phyloP scores from a whole-genome alignment of 768 basidiomycete species.

The Boletus vinaceobasis region DNA sequence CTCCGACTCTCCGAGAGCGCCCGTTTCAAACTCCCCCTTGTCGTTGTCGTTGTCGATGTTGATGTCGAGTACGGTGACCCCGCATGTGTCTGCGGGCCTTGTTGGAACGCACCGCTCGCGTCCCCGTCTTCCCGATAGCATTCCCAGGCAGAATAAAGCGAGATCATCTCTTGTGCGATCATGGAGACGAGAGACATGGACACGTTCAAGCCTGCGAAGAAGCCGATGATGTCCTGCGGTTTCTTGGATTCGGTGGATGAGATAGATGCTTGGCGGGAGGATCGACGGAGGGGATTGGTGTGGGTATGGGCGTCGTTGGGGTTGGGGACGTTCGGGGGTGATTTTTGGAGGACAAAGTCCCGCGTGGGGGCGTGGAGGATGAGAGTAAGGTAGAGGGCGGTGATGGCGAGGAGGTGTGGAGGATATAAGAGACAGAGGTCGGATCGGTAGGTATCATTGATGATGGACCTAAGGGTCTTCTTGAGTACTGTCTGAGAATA shows the following conservation, averaged over 20 bases:
- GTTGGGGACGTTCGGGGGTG: conserved; percentile 23
- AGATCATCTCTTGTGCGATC: conserved; percentile 88
- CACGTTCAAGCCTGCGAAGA: conserved; percentile 84
- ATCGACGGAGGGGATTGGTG: conserved; percentile 48
- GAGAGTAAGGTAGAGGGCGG: conserved; percentile 86
- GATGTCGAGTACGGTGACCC: conserved; percentile 22
- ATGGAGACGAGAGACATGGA: conserved; percentile 77
- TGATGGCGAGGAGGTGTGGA: conserved; percentile 90
- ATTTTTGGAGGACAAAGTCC: conserved; percentile 39
- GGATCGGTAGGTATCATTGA: conserved; percentile 95
- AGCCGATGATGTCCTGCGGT: conserved; percentile 68
- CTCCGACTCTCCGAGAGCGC: conserved; percentile 20
- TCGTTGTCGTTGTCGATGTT: not conserved
- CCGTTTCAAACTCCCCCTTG: conserved; percentile 24
- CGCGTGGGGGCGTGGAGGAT: conserved; percentile 64
- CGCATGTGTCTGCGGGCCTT: not conserved
- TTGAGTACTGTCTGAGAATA: not conserved
- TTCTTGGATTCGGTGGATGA: conserved; percentile 33
- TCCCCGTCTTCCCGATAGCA: conserved; percentile 66
- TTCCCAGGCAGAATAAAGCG: conserved; percentile 87
- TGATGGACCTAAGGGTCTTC: conserved; percentile 69
- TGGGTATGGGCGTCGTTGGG: conserved; percentile 18
- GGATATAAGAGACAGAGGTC: conserved; percentile 93
- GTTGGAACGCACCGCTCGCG: conserved; percentile 31
- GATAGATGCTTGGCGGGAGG: conserved; percentile 45